phyloP scores from a whole-genome alignment of 1,284 basidiomycete species.

The Papiliotrema flavescens region DNA sequence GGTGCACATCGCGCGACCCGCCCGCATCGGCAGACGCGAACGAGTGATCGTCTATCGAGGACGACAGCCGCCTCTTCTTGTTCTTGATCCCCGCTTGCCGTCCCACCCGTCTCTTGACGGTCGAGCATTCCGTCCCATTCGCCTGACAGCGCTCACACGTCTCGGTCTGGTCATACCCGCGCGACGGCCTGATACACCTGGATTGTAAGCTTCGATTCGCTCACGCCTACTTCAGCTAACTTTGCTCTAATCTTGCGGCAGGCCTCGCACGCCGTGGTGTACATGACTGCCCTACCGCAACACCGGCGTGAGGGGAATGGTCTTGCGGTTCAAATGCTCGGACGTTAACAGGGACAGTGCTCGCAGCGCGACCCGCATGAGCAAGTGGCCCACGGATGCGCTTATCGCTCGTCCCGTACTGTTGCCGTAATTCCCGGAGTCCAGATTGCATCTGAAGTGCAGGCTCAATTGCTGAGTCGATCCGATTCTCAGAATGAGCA shows the following conservation, averaged over 20 bases:
- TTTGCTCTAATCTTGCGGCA: background rate
- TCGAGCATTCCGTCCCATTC: background rate
- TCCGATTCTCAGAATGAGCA: too few species aligned
- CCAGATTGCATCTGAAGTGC: too few species aligned
- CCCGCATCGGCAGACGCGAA: background rate
- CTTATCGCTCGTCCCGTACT: too few species aligned
- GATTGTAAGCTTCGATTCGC: too few species aligned
- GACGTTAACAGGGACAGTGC: too few species aligned
- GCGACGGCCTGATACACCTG: slow-evolving; percentile 2
- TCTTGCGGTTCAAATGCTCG: too few species aligned
- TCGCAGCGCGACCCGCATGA: too few species aligned
- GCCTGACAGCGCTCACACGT: background rate
- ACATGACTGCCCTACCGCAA: background rate
- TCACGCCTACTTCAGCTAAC: background rate
- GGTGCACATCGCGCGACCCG: background rate
- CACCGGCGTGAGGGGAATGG: too few species aligned
- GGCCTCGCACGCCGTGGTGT: slow-evolving; percentile 3
- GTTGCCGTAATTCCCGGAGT: too few species aligned
- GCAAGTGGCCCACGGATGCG: too few species aligned
- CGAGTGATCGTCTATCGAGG: background rate
- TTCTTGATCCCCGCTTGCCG: slow-evolving; percentile 3
- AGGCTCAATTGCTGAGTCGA: too few species aligned
- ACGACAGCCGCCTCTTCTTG: background rate
- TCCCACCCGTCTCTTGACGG: background rate
- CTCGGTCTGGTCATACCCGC: slow-evolving; percentile 1